A percentile compares a stretch with the other conserved stretches of the same genome.
phyloP scores from a whole-genome alignment of 805 yeast genomes.

The Barnettozyma pratensis region DNA sequence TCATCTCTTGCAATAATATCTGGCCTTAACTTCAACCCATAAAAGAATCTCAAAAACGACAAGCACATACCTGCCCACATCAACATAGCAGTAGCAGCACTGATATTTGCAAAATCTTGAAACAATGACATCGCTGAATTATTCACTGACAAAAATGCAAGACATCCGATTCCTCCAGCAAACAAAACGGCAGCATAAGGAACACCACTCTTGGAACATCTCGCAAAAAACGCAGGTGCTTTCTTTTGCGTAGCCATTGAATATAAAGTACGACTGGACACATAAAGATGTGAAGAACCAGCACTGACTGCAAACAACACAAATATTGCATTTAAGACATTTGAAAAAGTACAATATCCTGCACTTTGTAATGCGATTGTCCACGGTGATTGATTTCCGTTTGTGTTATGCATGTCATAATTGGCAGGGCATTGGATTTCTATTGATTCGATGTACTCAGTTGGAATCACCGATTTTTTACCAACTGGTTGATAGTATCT shows the following conservation, averaged over 20 bases:
- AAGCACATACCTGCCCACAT: constrained; percentile 76
- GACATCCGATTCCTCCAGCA: constrained; percentile 53
- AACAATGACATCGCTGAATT: constrained; percentile 57
- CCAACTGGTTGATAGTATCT: constrained; percentile 37
- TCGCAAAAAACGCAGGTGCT: constrained; percentile 54
- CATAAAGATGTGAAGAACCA: constrained; percentile 50
- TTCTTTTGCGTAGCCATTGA: constrained; percentile 49
- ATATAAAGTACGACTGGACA: constrained; percentile 51
- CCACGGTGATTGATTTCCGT: constrained; percentile 51
- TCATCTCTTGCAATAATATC: constrained; percentile 63
- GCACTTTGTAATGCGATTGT: constrained; percentile 51
- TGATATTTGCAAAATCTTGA: constrained; percentile 58
- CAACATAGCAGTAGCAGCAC: constrained; percentile 70
- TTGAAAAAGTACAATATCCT: constrained; percentile 43
- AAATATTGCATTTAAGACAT: constrained; percentile 44
- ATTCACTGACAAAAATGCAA: constrained; percentile 57
- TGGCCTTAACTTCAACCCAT: constrained; percentile 54
- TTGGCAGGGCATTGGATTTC: constrained; percentile 6
- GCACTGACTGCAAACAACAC: constrained; percentile 51
- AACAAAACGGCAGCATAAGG: constrained; percentile 67
- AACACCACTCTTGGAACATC: constrained; percentile 59
- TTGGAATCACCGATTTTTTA: constrained; percentile 2
- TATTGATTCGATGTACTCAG: constrained; percentile 7
- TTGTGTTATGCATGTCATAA: constrained; percentile 2
- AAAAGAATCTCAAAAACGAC: constrained; percentile 58